Evolutionary conservation across 2,329 filamentous ascomycete genomes (phyloP).

Genomic region (Venturia nashicola): DNA sequence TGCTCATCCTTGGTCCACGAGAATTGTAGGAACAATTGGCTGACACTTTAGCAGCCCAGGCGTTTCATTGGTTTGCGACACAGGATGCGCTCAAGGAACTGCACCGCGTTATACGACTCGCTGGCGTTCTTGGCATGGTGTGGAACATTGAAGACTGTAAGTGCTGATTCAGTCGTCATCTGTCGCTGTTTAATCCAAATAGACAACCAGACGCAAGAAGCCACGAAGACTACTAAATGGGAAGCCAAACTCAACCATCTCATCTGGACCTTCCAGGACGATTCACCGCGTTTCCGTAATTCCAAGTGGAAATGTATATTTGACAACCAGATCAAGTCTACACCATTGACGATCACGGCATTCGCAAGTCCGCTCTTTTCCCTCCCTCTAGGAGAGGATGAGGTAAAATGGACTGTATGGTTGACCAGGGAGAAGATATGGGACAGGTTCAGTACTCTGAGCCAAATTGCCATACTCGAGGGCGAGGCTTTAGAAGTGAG

Average conservation of each 20-base stretch:
- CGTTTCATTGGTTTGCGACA: slow-evolving; percentile 52
- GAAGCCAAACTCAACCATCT: slow-evolving; percentile 50
- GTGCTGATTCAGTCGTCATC: slow-evolving; percentile 15
- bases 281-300: slow-evolving; percentile 51
- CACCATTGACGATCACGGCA: slow-evolving; percentile 33
- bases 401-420: slow-evolving; percentile 45
- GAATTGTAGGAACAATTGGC: slow-evolving; percentile 2
- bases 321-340: slow-evolving; percentile 40
- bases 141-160: slow-evolving; percentile 66
- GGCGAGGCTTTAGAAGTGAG: slow-evolving; percentile 36
- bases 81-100: slow-evolving; percentile 51
- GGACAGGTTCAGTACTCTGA: slow-evolving; percentile 53
- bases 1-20: background rate
- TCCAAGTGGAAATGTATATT: slow-evolving; percentile 53
- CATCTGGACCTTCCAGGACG: slow-evolving; percentile 43
- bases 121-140: slow-evolving; percentile 50
- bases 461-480: slow-evolving; percentile 50
- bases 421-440: slow-evolving; percentile 48
- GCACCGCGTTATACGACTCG: slow-evolving; percentile 50
- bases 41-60: slow-evolving; percentile 12
- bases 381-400: slow-evolving; percentile 47
- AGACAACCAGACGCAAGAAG: slow-evolving; percentile 50
- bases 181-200: background rate
- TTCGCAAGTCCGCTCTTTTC: slow-evolving; percentile 43
- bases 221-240: slow-evolving; percentile 41